Conservation (phyloP, 495 filamentous ascomycete genomes). For the Astrothelium subdiscretum region DNA sequence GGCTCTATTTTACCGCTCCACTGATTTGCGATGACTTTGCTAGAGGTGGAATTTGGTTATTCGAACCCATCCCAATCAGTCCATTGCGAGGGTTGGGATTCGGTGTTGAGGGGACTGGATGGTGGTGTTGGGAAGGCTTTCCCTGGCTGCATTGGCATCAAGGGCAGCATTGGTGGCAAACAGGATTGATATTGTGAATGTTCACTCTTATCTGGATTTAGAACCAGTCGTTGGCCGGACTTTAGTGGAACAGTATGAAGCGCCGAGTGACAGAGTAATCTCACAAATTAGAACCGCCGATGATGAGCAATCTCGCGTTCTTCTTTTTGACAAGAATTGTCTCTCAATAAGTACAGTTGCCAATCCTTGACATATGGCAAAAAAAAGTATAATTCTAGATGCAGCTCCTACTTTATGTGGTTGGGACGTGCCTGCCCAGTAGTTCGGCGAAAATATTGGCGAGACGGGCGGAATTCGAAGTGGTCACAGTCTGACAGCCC, state of each 20-base stretch:
- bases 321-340: too few relatives aligned
- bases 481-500: background rate
- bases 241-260: too few relatives aligned
- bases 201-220: too few relatives aligned
- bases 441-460: background rate
- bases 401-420: too few relatives aligned
- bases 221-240: too few relatives aligned
- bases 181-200: constrained; percentile 26
- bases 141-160: constrained; percentile 16
- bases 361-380: too few relatives aligned
- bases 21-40: constrained; percentile 32
- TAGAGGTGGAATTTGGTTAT: constrained; percentile 29
- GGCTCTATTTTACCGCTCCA: constrained; percentile 28
- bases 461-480: background rate
- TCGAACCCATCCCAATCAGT: constrained; percentile 30
- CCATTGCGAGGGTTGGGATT: constrained; percentile 26
- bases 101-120: constrained; percentile 25
- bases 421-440: too few relatives aligned
- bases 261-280: too few relatives aligned
- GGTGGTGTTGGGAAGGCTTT: constrained; percentile 24
- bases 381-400: too few relatives aligned
- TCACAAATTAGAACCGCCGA: too few relatives aligned
- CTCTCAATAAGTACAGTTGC: too few relatives aligned
- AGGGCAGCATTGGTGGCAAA: constrained; percentile 27
- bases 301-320: too few relatives aligned